Conservation (phyloP, 78 protist species). For the Dictyostelium intermedium region DNA sequence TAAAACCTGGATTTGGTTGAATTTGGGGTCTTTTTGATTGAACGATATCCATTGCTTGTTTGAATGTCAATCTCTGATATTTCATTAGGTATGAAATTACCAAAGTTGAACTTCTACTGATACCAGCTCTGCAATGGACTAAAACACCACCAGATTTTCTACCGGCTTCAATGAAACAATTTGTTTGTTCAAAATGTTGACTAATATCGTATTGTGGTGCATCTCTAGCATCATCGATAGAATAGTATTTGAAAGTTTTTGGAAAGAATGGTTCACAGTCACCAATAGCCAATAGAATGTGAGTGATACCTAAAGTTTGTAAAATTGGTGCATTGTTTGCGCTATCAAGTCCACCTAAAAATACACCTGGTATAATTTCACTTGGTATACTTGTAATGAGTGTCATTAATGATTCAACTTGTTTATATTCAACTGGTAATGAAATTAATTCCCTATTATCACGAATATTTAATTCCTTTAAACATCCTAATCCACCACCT, state of each 20-base stretch:
- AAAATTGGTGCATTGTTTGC: conserved; percentile 66
- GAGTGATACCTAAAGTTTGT: conserved; percentile 67
- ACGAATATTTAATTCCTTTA: conserved; percentile 44
- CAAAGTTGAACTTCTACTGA: conserved; percentile 67
- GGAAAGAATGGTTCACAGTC: conserved; percentile 64
- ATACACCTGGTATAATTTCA: conserved; percentile 70
- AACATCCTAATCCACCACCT: conserved; percentile 50
- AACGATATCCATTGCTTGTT: conserved; percentile 40
- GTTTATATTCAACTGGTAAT: conserved; percentile 44
- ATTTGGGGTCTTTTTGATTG: conserved; percentile 64
- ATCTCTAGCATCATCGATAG: conserved; percentile 80
- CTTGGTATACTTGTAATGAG: conserved; percentile 47
- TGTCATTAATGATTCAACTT: conserved; percentile 26
- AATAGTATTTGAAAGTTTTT: conserved; percentile 57
- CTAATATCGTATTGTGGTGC: conserved; percentile 60
- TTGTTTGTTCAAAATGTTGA: conserved; percentile 73
- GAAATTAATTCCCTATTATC: conserved; percentile 37
- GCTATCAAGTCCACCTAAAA: conserved; percentile 70
- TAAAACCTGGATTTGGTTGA: conserved; percentile 72
- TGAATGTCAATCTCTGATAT: conserved; percentile 13
- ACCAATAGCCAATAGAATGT: conserved; percentile 59
- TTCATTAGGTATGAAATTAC: conserved; percentile 69
- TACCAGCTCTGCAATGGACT: conserved; percentile 82
- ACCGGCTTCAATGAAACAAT: conserved; percentile 71
- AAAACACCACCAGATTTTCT: conserved; percentile 75